A percentile compares a stretch with the other conserved stretches of the same genome.
Conservation (phyloP, 2,329 filamentous ascomycete genomes). For the Arthrobotrys sinensis region DNA sequence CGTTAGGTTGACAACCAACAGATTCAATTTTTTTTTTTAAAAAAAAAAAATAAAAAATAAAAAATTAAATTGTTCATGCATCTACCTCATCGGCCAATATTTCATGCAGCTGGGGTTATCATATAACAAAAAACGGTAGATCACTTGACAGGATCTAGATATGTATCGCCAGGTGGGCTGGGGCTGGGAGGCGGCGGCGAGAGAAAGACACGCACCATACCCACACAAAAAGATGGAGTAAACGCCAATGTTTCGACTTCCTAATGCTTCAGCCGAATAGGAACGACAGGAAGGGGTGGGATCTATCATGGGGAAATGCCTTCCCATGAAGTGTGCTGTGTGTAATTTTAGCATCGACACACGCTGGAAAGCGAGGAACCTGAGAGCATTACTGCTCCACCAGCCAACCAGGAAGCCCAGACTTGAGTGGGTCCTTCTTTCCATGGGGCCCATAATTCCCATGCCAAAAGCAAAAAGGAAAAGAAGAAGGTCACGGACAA, state of each 20-base stretch:
- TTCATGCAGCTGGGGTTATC: slow-evolving; percentile 24
- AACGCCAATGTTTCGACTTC: slow-evolving; percentile 46
- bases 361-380: slow-evolving; percentile 40
- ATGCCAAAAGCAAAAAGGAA: slow-evolving; percentile 31
- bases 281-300: slow-evolving; percentile 35
- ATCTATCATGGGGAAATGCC: slow-evolving; percentile 25
- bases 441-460: slow-evolving; percentile 22
- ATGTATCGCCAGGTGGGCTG: slow-evolving; percentile 9
- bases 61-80: slow-evolving; percentile 26
- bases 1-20: slow-evolving; percentile 47
- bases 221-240: neutral
- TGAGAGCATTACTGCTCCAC: slow-evolving; percentile 39
- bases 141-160: slow-evolving; percentile 43
- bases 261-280: slow-evolving; percentile 24
- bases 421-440: slow-evolving; percentile 40
- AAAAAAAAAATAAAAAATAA: slow-evolving; percentile 6
- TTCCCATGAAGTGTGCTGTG: slow-evolving; percentile 36
- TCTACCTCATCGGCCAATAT: slow-evolving; percentile 31
- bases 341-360: slow-evolving; percentile 60
- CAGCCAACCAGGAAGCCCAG: slow-evolving; percentile 57
- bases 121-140: slow-evolving; percentile 22
- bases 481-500: slow-evolving; percentile 46
- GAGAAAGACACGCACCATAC: slow-evolving; percentile 14
- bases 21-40: no score
- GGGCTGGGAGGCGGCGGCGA: slow-evolving; percentile 6